A percentile compares a stretch with the other conserved stretches of the same genome.
Evolutionary conservation across 805 yeast genomes (phyloP).

Genomic region (Ogataea kodamae): DNA sequence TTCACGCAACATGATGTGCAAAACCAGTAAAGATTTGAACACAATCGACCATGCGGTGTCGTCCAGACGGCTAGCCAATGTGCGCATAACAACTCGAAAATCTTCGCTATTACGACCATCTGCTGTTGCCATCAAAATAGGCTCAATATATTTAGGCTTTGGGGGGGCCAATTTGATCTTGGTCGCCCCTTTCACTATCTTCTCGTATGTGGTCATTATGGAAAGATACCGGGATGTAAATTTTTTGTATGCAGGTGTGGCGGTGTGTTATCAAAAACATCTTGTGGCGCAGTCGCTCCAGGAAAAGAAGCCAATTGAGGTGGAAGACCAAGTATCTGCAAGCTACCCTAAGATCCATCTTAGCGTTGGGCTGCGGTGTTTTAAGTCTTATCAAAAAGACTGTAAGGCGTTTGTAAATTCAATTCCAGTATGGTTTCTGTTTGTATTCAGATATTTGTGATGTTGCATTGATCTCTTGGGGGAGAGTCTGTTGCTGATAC

Average conservation of each 20-base stretch:
- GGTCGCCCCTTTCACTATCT: constrained; percentile 53
- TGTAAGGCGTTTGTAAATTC: too few species aligned
- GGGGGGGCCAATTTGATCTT: constrained; percentile 92
- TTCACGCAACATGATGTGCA: constrained; percentile 89
- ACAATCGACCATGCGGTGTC: constrained; percentile 91
- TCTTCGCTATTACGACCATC: constrained; percentile 47
- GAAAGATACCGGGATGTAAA: constrained; percentile 2
- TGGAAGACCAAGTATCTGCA: too few species aligned
- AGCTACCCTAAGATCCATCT: too few species aligned
- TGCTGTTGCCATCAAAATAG: constrained; percentile 71
- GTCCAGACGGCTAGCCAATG: constrained; percentile 57
- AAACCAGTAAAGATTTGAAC: constrained; percentile 77
- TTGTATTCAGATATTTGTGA: neutral
- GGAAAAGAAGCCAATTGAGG: too few species aligned
- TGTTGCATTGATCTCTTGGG: neutral
- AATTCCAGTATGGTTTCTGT: constrained; percentile 16
- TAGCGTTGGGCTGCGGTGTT: neutral
- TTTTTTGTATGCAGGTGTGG: constrained; percentile 1
- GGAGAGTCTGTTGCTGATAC: too few species aligned
- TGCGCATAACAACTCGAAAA: constrained; percentile 64
- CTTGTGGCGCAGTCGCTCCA: neutral
- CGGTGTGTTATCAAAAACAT: too few species aligned
- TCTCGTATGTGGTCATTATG: constrained; percentile 25
- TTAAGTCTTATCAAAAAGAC: too few species aligned
- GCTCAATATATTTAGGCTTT: constrained; percentile 92